These are phyloP conservation scores for Melanomma pulvis-pyrius DNA, from an alignment of 495 filamentous ascomycete genomes.

Conservation along the genomic window DNA sequence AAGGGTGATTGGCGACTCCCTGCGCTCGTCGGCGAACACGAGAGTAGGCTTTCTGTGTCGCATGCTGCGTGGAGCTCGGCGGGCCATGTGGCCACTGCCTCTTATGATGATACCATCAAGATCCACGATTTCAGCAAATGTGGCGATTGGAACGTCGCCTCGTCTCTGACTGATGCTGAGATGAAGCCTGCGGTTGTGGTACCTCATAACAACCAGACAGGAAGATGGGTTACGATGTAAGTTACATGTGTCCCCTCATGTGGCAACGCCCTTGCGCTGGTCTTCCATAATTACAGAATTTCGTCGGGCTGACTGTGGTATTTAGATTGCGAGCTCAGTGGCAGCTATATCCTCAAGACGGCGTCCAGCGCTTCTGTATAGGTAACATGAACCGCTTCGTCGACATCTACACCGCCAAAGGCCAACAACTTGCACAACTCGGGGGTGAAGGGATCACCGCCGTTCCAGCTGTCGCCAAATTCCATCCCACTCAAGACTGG, in stretches of 20 bases:
- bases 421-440: constrained; percentile 88
- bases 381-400: constrained; percentile 99
- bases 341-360: constrained; percentile 76
- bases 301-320: constrained; percentile 6
- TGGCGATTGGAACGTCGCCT: constrained; percentile 64
- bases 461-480: constrained; percentile 88
- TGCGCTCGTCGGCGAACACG: constrained; percentile 75
- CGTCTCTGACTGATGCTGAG: constrained; percentile 58
- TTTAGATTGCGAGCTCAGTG: constrained; percentile 87
- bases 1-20: constrained; percentile 57
- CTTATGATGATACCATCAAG: constrained; percentile 94
- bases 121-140: constrained; percentile 76
- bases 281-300: neutral
- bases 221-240: constrained; percentile 74
- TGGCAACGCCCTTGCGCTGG: neutral
- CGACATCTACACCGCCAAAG: constrained; percentile 77
- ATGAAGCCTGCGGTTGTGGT: constrained; percentile 72
- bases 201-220: constrained; percentile 94
- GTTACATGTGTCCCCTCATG: constrained; percentile 36
- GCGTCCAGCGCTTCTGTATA: constrained; percentile 83
- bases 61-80: constrained; percentile 84
- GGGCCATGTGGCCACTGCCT: constrained; percentile 85
- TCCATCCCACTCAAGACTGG: constrained; percentile 88
- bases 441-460: constrained; percentile 87
- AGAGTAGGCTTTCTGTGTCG: constrained; percentile 80